Evolutionary conservation across 2,329 filamentous ascomycete genomes (phyloP), one percentile per base, ranked within the genome.

Genomic region (Colletotrichum sp.): DNA sequence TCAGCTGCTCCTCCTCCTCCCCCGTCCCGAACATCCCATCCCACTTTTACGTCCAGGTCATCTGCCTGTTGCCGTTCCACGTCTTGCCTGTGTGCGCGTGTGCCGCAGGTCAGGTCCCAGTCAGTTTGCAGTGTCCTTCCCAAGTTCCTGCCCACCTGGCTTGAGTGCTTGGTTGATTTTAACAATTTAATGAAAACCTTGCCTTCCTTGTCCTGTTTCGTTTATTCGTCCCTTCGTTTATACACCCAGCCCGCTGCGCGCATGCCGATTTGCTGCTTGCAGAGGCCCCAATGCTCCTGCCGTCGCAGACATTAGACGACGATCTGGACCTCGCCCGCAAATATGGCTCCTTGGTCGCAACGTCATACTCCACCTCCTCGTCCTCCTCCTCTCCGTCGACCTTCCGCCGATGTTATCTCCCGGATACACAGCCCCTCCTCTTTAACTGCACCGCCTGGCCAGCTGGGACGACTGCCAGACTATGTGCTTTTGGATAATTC

Each of bases 391-490:
- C 72, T 75, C 73, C 71, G 73, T 71, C 77, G 73, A 75, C 68
- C 75, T 66, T 77, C 75, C 59, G 68, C 76, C 79, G 83, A 85
- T 70, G 81, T 85, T 76, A 81, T 86, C 78, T 82, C 81, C 66
- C 84, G 82, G 72, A 80, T 86, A 71, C 85, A 86, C 78, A 81
- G 80, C 71, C 82, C 83, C 44, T 82, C 83, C 64, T 59, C 55
- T 59, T 80, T 84, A 22, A 80, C 63, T 36, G 72, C 75, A 52
- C 75, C 77, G 62, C 77, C 77, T 65, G 70, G 70, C 48, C 66
- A 78, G 48, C 72, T 78, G 44, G 65, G 63, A 52, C 71, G 81
- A 71, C 77, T 80, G 34, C 79, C 78, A 66, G 79, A 81, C 60
- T 75, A 78, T 74, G 78, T 80, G 22, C 72, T 77, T 64, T 68